These are phyloP conservation scores for Staphylotrichum longicolle DNA, from an alignment of 495 filamentous ascomycete genomes.

Conservation along the genomic window DNA sequence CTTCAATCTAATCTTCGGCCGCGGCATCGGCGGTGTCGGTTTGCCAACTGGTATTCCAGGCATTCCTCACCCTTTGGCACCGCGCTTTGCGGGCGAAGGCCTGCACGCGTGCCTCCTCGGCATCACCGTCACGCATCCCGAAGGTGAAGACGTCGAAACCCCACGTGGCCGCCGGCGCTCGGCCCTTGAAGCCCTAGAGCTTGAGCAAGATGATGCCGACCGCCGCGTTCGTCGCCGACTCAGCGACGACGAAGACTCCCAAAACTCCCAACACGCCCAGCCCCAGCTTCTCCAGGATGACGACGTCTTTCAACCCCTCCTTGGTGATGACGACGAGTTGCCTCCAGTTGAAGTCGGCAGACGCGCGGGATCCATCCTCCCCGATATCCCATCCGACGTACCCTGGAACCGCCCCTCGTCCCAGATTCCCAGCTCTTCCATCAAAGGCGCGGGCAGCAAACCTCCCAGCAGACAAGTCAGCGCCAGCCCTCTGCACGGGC, in stretches of 20 bases:
- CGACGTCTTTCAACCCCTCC: constrained; percentile 7
- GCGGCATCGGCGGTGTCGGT: constrained; percentile 42
- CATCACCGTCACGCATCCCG: constrained; percentile 22
- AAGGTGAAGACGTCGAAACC: constrained; percentile 23
- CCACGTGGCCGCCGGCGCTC: constrained; percentile 26
- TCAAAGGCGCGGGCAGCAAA: constrained; percentile 37
- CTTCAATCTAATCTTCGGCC: constrained; percentile 45
- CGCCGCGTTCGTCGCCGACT: constrained; percentile 34
- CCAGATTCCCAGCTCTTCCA: constrained; percentile 40
- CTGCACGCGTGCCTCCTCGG: constrained; percentile 32
- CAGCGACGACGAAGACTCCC: constrained; percentile 25
- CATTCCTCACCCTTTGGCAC: constrained; percentile 38
- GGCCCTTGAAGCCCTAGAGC: constrained; percentile 26
- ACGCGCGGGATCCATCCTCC: constrained; percentile 36
- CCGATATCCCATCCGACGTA: constrained; percentile 41
- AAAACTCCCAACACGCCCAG: constrained; percentile 19
- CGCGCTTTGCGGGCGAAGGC: constrained; percentile 38
- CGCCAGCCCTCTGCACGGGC: constrained; percentile 40
- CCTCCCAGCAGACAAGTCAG: constrained; percentile 33
- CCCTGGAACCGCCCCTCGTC: constrained; percentile 49
- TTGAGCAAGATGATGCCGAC: constrained; percentile 26
- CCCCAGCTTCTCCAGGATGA: neutral
- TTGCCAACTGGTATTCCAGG: constrained; percentile 28
- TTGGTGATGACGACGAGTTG: constrained; percentile 23
- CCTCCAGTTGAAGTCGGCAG: constrained; percentile 39